Percentiles rank a stretch among this genome's conserved stretches.
Conservation (phyloP, 2,329 filamentous ascomycete species). For the Penicillium griseofulvum region DNA sequence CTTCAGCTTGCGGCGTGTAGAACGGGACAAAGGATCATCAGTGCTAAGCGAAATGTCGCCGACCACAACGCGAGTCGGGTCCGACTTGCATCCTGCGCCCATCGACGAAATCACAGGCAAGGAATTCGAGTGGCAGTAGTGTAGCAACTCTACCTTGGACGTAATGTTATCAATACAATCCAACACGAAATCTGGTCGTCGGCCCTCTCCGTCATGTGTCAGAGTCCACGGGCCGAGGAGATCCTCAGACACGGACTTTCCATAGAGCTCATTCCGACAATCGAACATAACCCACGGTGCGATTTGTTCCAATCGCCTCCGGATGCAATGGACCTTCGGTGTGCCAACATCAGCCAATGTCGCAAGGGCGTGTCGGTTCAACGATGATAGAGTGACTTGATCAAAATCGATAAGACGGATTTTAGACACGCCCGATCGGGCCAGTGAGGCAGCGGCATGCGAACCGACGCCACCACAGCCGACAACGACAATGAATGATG, state of each 20-base stretch:
- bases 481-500: constrained; percentile 82
- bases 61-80: constrained; percentile 78
- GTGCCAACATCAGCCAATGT: constrained; percentile 91
- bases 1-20: constrained; percentile 77
- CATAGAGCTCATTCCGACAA: constrained; percentile 79
- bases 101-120: constrained; percentile 89
- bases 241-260: constrained; percentile 60
- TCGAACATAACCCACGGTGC: constrained; percentile 92
- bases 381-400: constrained; percentile 88
- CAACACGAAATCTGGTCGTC: constrained; percentile 78
- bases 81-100: constrained; percentile 93
- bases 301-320: constrained; percentile 76
- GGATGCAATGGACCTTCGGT: constrained; percentile 83
- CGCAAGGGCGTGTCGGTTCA: constrained; percentile 94
- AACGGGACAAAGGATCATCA: constrained; percentile 83
- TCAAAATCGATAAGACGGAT: constrained; percentile 94
- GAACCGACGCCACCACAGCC: constrained; percentile 94
- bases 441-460: constrained; percentile 81
- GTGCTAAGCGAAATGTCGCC: constrained; percentile 86
- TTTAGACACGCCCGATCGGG: constrained; percentile 83
- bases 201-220: constrained; percentile 44
- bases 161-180: constrained; percentile 99
- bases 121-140: constrained; percentile 76
- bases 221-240: constrained; percentile 66
- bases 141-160: constrained; percentile 85